Base-by-base conservation (phyloP, 371 early-diverging fungal species). In the Zopfochytrium polystomum region DNA sequence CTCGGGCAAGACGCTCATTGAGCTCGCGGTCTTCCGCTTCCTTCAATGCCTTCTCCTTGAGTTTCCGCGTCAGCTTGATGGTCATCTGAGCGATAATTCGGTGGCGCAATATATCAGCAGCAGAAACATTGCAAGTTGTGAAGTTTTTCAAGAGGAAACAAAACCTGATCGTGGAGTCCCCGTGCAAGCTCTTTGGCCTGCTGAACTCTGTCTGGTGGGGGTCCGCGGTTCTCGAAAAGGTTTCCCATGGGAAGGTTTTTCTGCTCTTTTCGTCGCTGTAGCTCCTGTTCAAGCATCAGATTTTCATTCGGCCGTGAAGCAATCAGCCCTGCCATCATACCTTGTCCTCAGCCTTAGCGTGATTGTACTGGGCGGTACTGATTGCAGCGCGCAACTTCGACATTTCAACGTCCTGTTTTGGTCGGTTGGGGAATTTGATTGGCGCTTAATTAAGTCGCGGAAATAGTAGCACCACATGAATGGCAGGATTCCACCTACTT, bases 141-240 rank as follows among this genome's bases (percentile, higher is more conserved):
- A n/a, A n/a, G n/a, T n/a, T n/a, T n/a, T n/a, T n/a, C n/a, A n/a
- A n/a, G n/a, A n/a, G n/a, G n/a, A n/a, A n/a, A 11, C 11, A 48
- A 2, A 22, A 75, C 70, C 62, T 76, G 76, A 35, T 76, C 74
- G 32, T 60, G 47, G 34, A 76, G 33, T 0, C 62, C 68, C 1
- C 44, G 35, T 2, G 67, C 62, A 5, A 74, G 51, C 26, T 61
- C 38, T 22, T 55, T 42, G 5, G 58, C 55, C 27, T 58, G 52
- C 49, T 56, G 23, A 1, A 58, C 53, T 11, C 50, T 44, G 42
- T 70, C 69, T 2, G 67, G 68, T 20, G 63, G 60, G 0, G 54
- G 57, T 26, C 62, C 62, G 1, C 76, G 49, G 25, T 68, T 70
- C 47, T 71, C 76, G 65, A 69, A 73, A 22, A 73, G 43, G 54